Percentiles rank a stretch among this genome's conserved stretches.
These are phyloP conservation scores for Pulveroboletus sp. DNA, from an alignment of 768 basidiomycete genomes.

Conservation along the genomic window DNA sequence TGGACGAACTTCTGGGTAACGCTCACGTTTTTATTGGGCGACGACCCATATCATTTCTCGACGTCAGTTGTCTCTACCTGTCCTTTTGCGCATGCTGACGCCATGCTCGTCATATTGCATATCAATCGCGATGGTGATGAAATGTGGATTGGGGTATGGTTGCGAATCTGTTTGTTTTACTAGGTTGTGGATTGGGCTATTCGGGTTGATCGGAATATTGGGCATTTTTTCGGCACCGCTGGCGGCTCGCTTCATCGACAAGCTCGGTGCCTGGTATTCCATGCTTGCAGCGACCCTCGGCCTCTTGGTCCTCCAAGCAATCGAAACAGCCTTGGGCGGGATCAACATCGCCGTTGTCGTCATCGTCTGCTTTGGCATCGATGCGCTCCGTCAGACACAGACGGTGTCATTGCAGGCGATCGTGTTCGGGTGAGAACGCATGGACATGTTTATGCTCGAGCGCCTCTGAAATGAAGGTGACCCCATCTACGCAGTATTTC, in stretches of 20 bases:
- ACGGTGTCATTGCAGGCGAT: conserved; percentile 34
- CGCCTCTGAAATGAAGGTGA: neutral
- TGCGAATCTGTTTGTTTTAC: too few relatives aligned
- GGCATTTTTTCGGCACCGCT: conserved; percentile 33
- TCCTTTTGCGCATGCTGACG: neutral
- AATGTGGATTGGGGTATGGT: too few relatives aligned
- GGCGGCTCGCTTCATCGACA: conserved; percentile 27
- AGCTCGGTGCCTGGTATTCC: conserved; percentile 41
- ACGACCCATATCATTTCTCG: conserved; percentile 37
- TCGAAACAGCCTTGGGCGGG: conserved; percentile 39
- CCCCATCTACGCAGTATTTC: conserved; percentile 20
- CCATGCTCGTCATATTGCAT: neutral
- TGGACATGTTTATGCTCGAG: neutral
- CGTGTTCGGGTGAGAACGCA: conserved; percentile 22
- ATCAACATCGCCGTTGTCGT: conserved; percentile 37
- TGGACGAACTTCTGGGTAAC: conserved; percentile 39
- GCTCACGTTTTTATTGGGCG: conserved; percentile 46
- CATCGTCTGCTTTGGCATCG: conserved; percentile 40
- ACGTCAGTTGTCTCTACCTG: conserved; percentile 19
- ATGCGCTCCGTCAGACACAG: conserved; percentile 39
- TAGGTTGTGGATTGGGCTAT: conserved; percentile 41
- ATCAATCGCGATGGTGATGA: neutral
- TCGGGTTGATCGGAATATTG: conserved; percentile 45
- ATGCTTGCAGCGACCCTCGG: conserved; percentile 34
- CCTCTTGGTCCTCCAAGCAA: conserved; percentile 25